These are phyloP conservation scores for Pythium aristosporum DNA, from an alignment of 352 stramenopile species.

Conservation along the genomic window DNA sequence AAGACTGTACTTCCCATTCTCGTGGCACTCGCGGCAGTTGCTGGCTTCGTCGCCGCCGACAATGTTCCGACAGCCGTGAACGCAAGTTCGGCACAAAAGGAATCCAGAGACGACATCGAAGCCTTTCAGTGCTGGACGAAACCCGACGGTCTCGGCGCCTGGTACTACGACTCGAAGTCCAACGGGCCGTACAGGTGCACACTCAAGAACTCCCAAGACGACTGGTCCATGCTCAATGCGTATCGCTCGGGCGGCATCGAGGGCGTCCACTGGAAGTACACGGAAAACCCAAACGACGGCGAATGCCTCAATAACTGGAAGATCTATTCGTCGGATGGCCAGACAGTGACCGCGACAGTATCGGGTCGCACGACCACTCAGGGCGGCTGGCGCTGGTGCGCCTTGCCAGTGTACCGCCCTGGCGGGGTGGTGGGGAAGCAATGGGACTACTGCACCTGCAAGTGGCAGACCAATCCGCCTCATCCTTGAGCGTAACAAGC, in stretches of 20 bases:
- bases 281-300: conserved; percentile 13
- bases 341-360: background rate
- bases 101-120: no score
- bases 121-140: no score
- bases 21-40: no score
- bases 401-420: conserved; percentile 8
- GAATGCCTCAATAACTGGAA: conserved; percentile 17
- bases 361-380: background rate
- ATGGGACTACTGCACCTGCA: no score
- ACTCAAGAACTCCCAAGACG: no score
- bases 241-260: conserved; percentile 14
- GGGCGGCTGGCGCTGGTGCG: conserved; percentile 8
- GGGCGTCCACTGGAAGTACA: conserved; percentile 23
- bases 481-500: no score
- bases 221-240: conserved; percentile 21
- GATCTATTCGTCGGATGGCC: conserved; percentile 7
- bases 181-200: conserved; percentile 1
- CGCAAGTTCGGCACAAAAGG: no score
- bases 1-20: no score
- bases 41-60: no score
- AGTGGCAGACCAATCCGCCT: no score
- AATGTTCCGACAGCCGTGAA: no score
- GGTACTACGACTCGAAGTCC: background rate
- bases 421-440: background rate
- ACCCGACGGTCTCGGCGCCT: background rate